A percentile compares a stretch with the other conserved stretches of the same genome.
phyloP scores from a whole-genome alignment of 2,329 filamentous ascomycete genomes.

The Calycina herbarum region DNA sequence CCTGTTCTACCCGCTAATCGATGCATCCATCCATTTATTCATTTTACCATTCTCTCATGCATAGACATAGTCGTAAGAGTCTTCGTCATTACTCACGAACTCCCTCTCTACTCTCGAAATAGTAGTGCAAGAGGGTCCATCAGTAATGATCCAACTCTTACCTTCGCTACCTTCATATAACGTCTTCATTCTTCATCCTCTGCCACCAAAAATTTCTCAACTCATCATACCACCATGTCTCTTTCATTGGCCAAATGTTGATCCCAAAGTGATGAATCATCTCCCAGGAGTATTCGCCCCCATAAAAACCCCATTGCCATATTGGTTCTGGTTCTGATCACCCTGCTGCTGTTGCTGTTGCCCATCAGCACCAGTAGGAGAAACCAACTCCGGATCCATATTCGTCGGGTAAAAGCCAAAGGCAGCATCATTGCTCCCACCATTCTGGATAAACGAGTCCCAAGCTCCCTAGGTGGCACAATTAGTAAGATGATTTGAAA shows the following conservation, averaged over 20 bases:
- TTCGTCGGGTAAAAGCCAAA: slow-evolving; percentile 36
- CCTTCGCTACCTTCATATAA: not conserved
- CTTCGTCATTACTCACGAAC: too few species aligned
- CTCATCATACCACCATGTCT: not conserved
- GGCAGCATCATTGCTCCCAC: slow-evolving; percentile 38
- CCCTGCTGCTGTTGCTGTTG: not conserved
- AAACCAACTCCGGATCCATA: slow-evolving; percentile 26
- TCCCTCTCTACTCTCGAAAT: too few species aligned
- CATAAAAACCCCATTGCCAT: slow-evolving; percentile 37
- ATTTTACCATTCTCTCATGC: not conserved
- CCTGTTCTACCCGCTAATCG: not conserved
- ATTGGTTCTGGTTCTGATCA: not conserved
- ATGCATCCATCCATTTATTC: not conserved
- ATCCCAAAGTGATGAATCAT: slow-evolving; percentile 16
- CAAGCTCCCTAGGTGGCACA: slow-evolving; percentile 55
- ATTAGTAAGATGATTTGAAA: slow-evolving; percentile 30
- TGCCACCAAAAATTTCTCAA: not conserved
- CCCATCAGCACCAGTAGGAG: slow-evolving; percentile 20
- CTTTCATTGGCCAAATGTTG: not conserved
- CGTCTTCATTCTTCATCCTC: not conserved
- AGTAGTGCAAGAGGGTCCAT: too few species aligned
- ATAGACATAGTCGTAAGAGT: too few species aligned
- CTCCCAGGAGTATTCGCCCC: slow-evolving; percentile 38
- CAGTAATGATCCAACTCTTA: too few species aligned
- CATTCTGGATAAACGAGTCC: slow-evolving; percentile 68